phyloP scores from a whole-genome alignment of 208 protist species.

The Phytomonas sp. region DNA sequence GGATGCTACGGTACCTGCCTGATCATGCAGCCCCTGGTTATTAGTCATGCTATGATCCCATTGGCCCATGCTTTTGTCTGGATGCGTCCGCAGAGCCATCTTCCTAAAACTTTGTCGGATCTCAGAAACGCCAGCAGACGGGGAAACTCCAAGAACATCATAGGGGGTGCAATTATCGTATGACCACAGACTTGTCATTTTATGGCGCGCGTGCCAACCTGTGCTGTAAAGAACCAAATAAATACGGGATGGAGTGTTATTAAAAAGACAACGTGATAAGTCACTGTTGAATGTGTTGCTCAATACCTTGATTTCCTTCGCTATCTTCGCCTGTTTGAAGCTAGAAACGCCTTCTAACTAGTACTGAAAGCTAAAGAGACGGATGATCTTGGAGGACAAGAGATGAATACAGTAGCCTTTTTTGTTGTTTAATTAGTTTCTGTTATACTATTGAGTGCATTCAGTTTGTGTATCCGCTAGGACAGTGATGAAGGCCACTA shows the following conservation, averaged over 20 bases:
- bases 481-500: neutral
- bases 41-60: neutral
- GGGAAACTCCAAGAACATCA: slow-evolving; percentile 37
- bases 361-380: neutral
- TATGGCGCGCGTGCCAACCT: slow-evolving; percentile 2
- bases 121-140: slow-evolving; percentile 27
- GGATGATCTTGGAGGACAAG: neutral
- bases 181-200: neutral
- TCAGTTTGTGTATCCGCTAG: neutral
- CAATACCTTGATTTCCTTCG: slow-evolving; percentile 6
- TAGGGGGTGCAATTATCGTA: slow-evolving; percentile 37
- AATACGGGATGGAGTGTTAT: neutral
- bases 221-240: neutral
- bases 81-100: slow-evolving; percentile 60
- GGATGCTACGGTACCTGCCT: neutral
- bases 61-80: slow-evolving; percentile 35
- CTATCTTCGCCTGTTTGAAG: neutral
- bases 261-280: neutral
- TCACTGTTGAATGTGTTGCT: neutral
- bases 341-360: slow-evolving; percentile 4
- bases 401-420: neutral
- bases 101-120: slow-evolving; percentile 58
- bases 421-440: neutral
- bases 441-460: neutral
- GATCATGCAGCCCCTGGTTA: neutral